Evolutionary conservation across 83 land plant species (phyloP).

Genomic region (Thuja plicata): DNA sequence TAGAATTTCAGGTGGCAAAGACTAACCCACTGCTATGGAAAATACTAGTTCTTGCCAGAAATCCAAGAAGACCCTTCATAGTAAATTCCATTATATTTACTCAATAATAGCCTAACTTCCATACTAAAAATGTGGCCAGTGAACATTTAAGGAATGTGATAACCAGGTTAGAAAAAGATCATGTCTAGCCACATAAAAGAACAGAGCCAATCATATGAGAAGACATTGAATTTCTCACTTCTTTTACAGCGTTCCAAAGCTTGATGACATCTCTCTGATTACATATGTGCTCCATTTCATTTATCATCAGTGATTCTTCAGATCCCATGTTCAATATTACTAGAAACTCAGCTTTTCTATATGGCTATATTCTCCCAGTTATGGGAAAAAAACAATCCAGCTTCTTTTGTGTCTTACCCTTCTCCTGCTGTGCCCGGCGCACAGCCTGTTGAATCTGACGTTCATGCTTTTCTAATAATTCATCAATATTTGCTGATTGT

Average conservation of each 20-base stretch:
- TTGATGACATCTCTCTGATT: neutral
- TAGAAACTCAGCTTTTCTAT: constrained; percentile 1
- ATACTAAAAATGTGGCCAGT: neutral
- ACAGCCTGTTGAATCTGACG: constrained; percentile 58
- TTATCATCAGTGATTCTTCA: neutral
- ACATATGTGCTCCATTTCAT: neutral
- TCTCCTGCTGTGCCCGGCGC: constrained; percentile 50
- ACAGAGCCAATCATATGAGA: neutral
- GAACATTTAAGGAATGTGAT: neutral
- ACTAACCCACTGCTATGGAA: neutral
- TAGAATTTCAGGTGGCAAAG: neutral
- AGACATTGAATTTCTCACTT: neutral
- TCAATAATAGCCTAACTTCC: neutral
- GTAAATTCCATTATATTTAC: constrained; percentile 1
- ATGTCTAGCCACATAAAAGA: neutral
- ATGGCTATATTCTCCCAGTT: neutral
- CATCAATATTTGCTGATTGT: constrained; percentile 40
- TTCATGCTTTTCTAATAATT: constrained; percentile 57
- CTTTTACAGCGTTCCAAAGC: neutral
- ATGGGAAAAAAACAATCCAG: constrained; percentile 2
- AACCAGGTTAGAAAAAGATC: neutral
- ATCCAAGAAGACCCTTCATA: neutral
- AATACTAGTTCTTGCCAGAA: neutral
- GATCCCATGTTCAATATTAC: neutral
- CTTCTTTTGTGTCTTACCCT: constrained; percentile 30